Evolutionary conservation across 371 early-diverging fungal species (phyloP), one percentile per base, ranked within the genome.

Genomic region (Conidiobolus incongruus): DNA sequence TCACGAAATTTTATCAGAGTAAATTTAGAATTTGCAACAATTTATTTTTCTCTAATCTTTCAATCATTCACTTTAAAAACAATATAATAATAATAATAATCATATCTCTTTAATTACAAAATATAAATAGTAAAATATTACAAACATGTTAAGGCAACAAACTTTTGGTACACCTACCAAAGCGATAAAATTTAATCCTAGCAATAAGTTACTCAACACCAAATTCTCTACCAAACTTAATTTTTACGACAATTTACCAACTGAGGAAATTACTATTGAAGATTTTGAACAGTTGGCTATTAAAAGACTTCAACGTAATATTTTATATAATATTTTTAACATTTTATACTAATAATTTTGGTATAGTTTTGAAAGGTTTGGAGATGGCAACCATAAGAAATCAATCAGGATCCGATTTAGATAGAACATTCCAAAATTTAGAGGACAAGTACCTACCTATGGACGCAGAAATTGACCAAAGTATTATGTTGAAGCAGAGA

Each of bases 241-340:
- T 53, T 72, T 84, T 49, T 95, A 92, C 62, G 35, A 49, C 8
- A 58, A 65, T 2, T 79, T 90, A 11, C 79, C 81, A 16, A 60
- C 63, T 38, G 65, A 65, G 24, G 80, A 88, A 47, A 70, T 93
- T 51, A 82, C 75, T 41, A 72, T 91, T 47, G 79, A 77, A 40
- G 86, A 93, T 51, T 90, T 95, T 56, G 94, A 95, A 59, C 51
- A 55, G 15, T 86, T 65, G 61, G 91, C 92, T 1, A 70, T 95
- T 17, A 90, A 91, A 64, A 70, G 96, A 35, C 75, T 95, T 42
- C 79, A 81, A 59, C 79, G 80, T 65, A 63, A 31, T 26, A 32
- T n/a, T 24, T 22, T 33, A 12, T 37, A 44, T 12, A 12, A 19
- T 36, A 13, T 20, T 38, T 43, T 30, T 38, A 33, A 38, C 22